A percentile compares a stretch with the other conserved stretches of the same genome.
Evolutionary conservation across 768 basidiomycete genomes (phyloP).

Genomic region (Bullera alba): DNA sequence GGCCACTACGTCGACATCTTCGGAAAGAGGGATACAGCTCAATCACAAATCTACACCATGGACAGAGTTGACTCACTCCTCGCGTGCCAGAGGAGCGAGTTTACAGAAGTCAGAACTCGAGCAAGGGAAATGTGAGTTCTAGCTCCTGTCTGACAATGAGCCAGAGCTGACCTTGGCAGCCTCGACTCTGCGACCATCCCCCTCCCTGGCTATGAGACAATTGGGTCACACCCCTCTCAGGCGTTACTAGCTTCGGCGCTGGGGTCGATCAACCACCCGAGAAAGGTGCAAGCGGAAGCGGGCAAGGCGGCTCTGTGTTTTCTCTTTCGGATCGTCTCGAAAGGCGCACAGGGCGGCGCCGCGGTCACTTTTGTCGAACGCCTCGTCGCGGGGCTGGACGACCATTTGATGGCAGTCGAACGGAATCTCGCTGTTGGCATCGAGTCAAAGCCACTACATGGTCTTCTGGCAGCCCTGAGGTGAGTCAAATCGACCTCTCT

Average conservation of each 20-base stretch:
- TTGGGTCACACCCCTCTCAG: slow-evolving; percentile 10
- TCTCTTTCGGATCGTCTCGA: slow-evolving; percentile 25
- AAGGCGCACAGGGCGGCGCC: neutral
- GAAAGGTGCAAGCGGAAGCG: slow-evolving; percentile 44
- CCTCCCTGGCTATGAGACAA: slow-evolving; percentile 27
- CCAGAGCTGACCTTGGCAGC: no score
- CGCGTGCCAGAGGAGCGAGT: slow-evolving; percentile 39
- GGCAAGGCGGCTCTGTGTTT: slow-evolving; percentile 37
- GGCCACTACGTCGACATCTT: slow-evolving; percentile 20
- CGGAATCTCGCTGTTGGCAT: slow-evolving; percentile 26
- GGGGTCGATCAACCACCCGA: slow-evolving; percentile 26
- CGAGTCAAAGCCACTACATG: slow-evolving; percentile 36
- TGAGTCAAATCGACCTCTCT: no score
- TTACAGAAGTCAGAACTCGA: slow-evolving; percentile 34
- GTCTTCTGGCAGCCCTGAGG: slow-evolving; percentile 32
- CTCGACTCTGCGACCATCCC: slow-evolving; percentile 23
- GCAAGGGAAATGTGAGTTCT: slow-evolving; percentile 36
- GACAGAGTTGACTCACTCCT: slow-evolving; percentile 32
- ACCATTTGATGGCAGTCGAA: slow-evolving; percentile 18
- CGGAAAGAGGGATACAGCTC: neutral
- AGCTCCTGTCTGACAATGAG: neutral
- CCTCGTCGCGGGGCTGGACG: slow-evolving; percentile 19
- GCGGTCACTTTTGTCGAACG: slow-evolving; percentile 13
- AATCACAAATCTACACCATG: slow-evolving; percentile 16
- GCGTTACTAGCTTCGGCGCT: slow-evolving; percentile 23